These are phyloP conservation scores for Talaromyces sp. DNA, from an alignment of 2,329 filamentous ascomycete species.

Conservation along the genomic window DNA sequence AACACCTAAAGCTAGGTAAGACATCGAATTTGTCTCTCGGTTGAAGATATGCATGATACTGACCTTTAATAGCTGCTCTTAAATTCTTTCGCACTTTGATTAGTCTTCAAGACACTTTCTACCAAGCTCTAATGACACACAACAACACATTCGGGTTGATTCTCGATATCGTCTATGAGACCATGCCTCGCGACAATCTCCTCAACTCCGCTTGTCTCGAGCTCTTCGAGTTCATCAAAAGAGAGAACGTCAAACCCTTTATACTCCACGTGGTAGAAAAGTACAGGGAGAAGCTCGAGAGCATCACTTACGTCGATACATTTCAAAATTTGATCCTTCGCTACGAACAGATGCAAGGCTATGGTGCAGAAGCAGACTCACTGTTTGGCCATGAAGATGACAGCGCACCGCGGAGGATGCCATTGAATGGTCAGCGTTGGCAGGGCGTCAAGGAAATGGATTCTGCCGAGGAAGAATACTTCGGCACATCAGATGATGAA, in stretches of 20 bases:
- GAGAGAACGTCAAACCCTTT: slow-evolving; percentile 77
- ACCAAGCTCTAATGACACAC: slow-evolving; percentile 80
- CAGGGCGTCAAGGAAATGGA: slow-evolving; percentile 81
- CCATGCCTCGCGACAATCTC: slow-evolving; percentile 89
- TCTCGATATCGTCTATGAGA: slow-evolving; percentile 78
- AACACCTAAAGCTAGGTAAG: slow-evolving; percentile 87
- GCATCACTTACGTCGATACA: slow-evolving; percentile 79
- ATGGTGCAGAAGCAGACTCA: slow-evolving; percentile 64
- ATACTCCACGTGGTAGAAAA: slow-evolving; percentile 83
- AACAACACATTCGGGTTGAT: slow-evolving; percentile 82
- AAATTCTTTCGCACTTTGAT: slow-evolving; percentile 92
- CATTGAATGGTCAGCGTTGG: slow-evolving; percentile 63
- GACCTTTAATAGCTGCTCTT: slow-evolving; percentile 66
- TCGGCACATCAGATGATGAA: slow-evolving; percentile 84
- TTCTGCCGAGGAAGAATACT: slow-evolving; percentile 87
- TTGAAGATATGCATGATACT: neutral
- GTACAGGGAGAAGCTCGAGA: slow-evolving; percentile 74
- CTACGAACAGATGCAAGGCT: slow-evolving; percentile 78
- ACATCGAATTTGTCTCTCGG: slow-evolving; percentile 12
- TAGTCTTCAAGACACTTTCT: slow-evolving; percentile 85
- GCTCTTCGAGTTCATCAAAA: slow-evolving; percentile 87
- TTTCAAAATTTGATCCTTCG: slow-evolving; percentile 75
- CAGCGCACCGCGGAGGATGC: slow-evolving; percentile 48
- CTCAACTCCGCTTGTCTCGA: slow-evolving; percentile 93
- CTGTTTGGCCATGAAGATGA: slow-evolving; percentile 74